Base-by-base conservation (phyloP, 768 basidiomycete genomes). In the Tulasnella sp. region DNA sequence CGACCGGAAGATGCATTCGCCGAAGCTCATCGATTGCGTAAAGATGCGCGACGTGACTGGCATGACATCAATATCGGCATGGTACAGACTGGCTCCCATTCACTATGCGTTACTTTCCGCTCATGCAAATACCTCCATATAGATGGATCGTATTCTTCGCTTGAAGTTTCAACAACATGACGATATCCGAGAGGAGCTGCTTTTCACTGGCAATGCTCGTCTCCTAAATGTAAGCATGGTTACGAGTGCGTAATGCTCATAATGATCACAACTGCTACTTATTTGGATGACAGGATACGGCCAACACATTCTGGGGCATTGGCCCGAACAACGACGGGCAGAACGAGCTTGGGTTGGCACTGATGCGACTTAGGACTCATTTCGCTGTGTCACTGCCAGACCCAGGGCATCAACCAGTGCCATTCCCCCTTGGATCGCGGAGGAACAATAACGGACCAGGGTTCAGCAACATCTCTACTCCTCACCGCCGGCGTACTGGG, bases 111-210 rank as follows among this genome's bases (percentile, higher is more conserved):
- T 19, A 19, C 5, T 4, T 42, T 45, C 25, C 7, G 22, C 8
- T 10, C 19, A 17, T 22, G 34, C 9, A 43, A 7, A 0, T 9
- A 21, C 27, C 44, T 31, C 10, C 15, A 5, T 45, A 22, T 31
- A 85, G 85, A 79, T 86, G 80, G 79, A 83, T 43, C 78, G 82
- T 4, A 84, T 83, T 27, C 65, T 87, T 49, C 74, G 75, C 61
- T 65, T 75, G 61, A 90, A 91, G 66, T 83, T 89, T 65, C 76
- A 70, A 49, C 87, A 90, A 70, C 84, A 90, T 66, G 70, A 77
- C 0, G 71, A 76, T 24, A 67, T 90, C 56, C 78, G 80, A 34
- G 60, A 59, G 19, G 65, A 78, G 65, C 75, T 90, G 11, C 66
- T 86, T 22, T 65, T 68, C 15, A 87, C 86, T 2, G 78, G 75